Conservation (phyloP, 208 protist species). For the Crithidia acanthocephali region DNA sequence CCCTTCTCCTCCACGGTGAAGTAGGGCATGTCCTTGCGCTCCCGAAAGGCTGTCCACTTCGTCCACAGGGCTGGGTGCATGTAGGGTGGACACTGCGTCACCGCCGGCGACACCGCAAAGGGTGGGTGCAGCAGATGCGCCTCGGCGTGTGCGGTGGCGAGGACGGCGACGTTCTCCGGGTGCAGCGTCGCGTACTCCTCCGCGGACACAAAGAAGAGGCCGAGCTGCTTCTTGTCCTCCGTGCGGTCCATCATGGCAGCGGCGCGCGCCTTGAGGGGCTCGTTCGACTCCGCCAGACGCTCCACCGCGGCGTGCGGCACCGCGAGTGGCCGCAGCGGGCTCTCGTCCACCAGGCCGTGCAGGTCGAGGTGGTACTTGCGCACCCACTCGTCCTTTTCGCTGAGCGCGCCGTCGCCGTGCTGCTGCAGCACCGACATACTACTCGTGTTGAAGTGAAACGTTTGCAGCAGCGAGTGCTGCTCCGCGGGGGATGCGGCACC, state of each 20-base stretch:
- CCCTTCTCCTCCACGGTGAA: slow-evolving; percentile 79
- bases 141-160: slow-evolving; percentile 51
- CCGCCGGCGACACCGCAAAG: slow-evolving; percentile 38
- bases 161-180: slow-evolving; percentile 57
- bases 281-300: slow-evolving; percentile 42
- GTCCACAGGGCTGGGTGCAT: slow-evolving; percentile 72
- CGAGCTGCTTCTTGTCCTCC: slow-evolving; percentile 33
- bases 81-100: slow-evolving; percentile 46
- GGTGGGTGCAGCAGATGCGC: slow-evolving; percentile 58
- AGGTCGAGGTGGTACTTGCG: slow-evolving; percentile 71
- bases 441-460: slow-evolving; percentile 41
- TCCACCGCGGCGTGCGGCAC: slow-evolving; percentile 33
- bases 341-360: slow-evolving; percentile 54
- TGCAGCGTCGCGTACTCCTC: slow-evolving; percentile 48
- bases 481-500: not conserved
- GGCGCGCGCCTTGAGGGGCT: slow-evolving; percentile 20
- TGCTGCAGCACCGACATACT: slow-evolving; percentile 41
- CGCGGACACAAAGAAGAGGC: slow-evolving; percentile 46
- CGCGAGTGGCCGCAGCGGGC: slow-evolving; percentile 43
- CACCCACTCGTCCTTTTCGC: slow-evolving; percentile 55
- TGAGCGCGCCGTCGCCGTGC: slow-evolving; percentile 49
- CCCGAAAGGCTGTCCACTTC: slow-evolving; percentile 71
- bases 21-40: slow-evolving; percentile 16
- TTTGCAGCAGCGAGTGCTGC: slow-evolving; percentile 33
- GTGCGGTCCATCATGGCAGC: slow-evolving; percentile 12